phyloP scores from a whole-genome alignment of 192 early-diverging fungal genomes.

The Linnemannia zychae region DNA sequence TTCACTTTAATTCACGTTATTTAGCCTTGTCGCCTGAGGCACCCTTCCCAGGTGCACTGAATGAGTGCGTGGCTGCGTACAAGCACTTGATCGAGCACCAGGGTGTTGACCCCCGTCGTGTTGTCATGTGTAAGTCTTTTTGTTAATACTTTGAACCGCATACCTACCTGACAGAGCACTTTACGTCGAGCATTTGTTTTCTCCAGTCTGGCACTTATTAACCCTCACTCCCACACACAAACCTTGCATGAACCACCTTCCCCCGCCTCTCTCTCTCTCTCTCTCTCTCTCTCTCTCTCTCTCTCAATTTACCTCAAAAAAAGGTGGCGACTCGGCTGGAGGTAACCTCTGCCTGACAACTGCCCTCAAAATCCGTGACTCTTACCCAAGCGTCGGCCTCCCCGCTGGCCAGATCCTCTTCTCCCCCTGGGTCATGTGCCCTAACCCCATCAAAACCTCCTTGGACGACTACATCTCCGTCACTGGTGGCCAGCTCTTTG shows the following conservation, averaged over 20 bases:
- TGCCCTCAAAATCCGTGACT: conserved; percentile 45
- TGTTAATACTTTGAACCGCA: conserved; percentile 7
- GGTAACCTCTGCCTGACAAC: conserved; percentile 48
- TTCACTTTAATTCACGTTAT: not conserved
- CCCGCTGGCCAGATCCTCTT: conserved; percentile 49
- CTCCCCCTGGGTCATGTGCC: conserved; percentile 54
- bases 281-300: not conserved
- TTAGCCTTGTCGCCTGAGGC: conserved; percentile 43
- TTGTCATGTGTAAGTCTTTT: conserved; percentile 48
- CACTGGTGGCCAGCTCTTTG: conserved; percentile 10
- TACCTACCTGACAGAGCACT: not conserved
- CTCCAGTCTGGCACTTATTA: no score
- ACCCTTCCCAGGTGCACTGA: conserved; percentile 42
- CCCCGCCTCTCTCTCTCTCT: no score
- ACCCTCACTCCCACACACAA: no score
- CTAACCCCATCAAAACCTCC: conserved; percentile 31
- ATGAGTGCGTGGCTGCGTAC: conserved; percentile 57
- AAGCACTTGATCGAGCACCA: conserved; percentile 40
- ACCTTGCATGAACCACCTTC: not conserved
- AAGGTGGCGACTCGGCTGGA: conserved; percentile 56
- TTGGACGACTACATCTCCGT: conserved; percentile 36
- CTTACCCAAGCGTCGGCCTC: conserved; percentile 22
- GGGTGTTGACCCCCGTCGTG: conserved; percentile 31
- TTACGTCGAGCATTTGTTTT: not conserved
- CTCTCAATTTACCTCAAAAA: not conserved